Evolutionary conservation across 495 filamentous ascomycete genomes (phyloP).

Genomic region (Aspergillus leporis): DNA sequence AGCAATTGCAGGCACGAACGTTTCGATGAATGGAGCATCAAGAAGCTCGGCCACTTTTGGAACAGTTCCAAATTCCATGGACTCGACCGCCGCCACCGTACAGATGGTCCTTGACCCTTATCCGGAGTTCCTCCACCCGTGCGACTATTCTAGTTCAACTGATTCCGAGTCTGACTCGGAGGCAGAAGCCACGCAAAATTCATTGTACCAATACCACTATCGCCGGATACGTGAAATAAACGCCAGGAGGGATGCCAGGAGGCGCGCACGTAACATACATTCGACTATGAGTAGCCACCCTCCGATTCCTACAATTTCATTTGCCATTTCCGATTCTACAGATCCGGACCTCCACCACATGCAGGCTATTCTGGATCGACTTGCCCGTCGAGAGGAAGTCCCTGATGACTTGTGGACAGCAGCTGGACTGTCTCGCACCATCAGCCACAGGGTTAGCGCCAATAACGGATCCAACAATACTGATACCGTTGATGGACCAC

Average conservation of each 20-base stretch:
- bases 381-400: slow-evolving; percentile 67
- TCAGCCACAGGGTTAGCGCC: slow-evolving; percentile 33
- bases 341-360: slow-evolving; percentile 58
- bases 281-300: slow-evolving; percentile 42
- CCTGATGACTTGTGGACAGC: slow-evolving; percentile 77
- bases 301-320: slow-evolving; percentile 39
- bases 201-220: slow-evolving; percentile 24
- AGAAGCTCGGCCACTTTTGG: slow-evolving; percentile 38
- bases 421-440: slow-evolving; percentile 64
- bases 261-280: slow-evolving; percentile 29
- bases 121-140: slow-evolving; percentile 44
- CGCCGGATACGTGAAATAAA: slow-evolving; percentile 23
- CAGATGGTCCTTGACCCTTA: slow-evolving; percentile 41
- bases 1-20: slow-evolving; percentile 47
- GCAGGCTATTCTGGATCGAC: slow-evolving; percentile 65
- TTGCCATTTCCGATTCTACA: slow-evolving; percentile 35
- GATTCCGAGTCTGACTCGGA: slow-evolving; percentile 37
- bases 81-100: slow-evolving; percentile 20
- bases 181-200: slow-evolving; percentile 24
- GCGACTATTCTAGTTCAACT: slow-evolving; percentile 41
- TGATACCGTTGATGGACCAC: slow-evolving; percentile 26
- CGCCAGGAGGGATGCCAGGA: slow-evolving; percentile 24
- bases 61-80: slow-evolving; percentile 26
- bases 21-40: slow-evolving; percentile 26
- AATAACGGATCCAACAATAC: slow-evolving; percentile 25